Evolutionary conservation across 768 basidiomycete species (phyloP), one percentile per base, ranked within the genome.

Genomic region (Lentinus brumalis): DNA sequence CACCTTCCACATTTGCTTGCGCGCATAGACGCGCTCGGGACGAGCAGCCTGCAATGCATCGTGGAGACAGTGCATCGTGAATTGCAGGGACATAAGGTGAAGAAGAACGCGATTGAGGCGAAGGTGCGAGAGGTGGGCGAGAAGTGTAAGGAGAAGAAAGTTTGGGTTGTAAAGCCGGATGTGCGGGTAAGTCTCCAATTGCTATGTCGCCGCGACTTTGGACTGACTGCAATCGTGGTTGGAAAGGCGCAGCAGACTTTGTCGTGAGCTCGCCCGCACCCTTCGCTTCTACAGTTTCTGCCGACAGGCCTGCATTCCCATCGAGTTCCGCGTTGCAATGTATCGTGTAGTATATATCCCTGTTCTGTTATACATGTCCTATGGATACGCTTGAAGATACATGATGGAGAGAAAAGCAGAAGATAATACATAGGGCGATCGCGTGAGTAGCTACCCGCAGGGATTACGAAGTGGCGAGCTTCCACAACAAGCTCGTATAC

Each of bases 21-120:
- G n/a, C 88, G 86, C 71, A 86, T 93, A 49, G 76, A 78, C 3
- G 74, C 77, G 26, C 76, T 91, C 18, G 81, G 85, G 54, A 85
- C 88, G 0, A 77, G 81, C 8, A 92, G 79, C 63, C 77, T 92
- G 29, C 80, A 79, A 8, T 81, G 85, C 56, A 82, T 95, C 31
- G 81, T 93, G 0, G 92, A 94, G 60, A 80, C 84, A 8, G 81
- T 94, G 64, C 84, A 87, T 67, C 84, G 87, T 63, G 88, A 88
- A 30, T 77, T 94, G 42, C 83, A 83, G 35, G 73, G 71, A n/a
- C 76, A 88, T 64, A 88, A 87, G 58, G 82, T 93, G 63, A 92
- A 88, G 78, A 94, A 94, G 80, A 89, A 87, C 52, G 85, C 90
- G 4, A 86, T 95, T 47, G 91, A 92, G 72, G 86, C 85, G 3